Conservation (phyloP, 352 stramenopile species). For the Elongisporangium undulatum region DNA sequence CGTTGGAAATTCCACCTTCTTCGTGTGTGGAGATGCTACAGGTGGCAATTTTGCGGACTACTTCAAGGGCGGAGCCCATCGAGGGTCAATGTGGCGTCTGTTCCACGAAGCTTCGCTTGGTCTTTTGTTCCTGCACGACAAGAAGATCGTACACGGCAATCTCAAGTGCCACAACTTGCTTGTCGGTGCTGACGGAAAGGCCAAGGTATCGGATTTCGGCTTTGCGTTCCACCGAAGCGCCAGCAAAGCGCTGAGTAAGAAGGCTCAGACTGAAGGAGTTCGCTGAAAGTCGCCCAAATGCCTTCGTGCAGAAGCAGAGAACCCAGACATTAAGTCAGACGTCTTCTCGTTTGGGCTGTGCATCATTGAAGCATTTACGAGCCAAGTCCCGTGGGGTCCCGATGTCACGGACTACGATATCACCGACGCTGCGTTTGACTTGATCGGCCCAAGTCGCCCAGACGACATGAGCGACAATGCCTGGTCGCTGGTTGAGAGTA, state of each 20-base stretch:
- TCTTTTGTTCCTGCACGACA: conserved; percentile 5
- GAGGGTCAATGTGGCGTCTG: conserved; percentile 2
- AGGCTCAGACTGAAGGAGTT: conserved; percentile 25
- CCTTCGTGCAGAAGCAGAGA: conserved; percentile 8
- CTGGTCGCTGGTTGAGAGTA: background rate
- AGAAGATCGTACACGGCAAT: conserved; percentile 2
- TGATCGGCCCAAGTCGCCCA: background rate
- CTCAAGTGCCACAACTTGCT: conserved; percentile 8
- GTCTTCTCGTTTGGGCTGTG: conserved; percentile 42
- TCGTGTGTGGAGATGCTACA: conserved; percentile 10
- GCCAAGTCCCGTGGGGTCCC: conserved; percentile 4
- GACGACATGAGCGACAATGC: background rate
- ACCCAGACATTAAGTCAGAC: conserved; percentile 25
- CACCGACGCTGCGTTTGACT: background rate
- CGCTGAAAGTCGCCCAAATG: conserved; percentile 40
- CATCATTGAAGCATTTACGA: conserved; percentile 32
- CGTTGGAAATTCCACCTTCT: conserved; percentile 7
- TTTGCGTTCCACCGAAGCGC: conserved; percentile 29
- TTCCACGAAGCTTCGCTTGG: conserved; percentile 11
- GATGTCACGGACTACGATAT: background rate
- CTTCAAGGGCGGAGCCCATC: background rate
- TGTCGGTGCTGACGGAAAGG: conserved; percentile 4
- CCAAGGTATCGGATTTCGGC: conserved; percentile 8
- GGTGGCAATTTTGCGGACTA: conserved; percentile 7
- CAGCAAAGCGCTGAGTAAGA: conserved; percentile 18